phyloP scores from a whole-genome alignment of 179 eudicot species.

The Sideroxylon spinosum region DNA sequence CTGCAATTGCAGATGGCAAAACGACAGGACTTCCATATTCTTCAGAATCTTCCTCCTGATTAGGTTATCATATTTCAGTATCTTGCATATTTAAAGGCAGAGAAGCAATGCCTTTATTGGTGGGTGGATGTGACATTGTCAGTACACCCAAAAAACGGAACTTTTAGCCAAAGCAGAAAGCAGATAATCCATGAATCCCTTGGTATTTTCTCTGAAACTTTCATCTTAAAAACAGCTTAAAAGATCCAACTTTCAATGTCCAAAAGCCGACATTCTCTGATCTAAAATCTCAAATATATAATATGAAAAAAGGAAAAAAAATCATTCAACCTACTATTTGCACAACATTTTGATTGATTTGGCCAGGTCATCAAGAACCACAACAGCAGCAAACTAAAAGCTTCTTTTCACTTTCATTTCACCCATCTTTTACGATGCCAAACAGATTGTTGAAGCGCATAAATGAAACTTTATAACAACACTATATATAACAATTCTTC shows the following conservation, averaged over 20 bases:
- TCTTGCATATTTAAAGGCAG: neutral
- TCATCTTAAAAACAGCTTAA: neutral
- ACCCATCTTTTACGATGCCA: neutral
- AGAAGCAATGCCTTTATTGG: neutral
- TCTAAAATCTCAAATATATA: neutral
- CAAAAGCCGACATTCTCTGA: neutral
- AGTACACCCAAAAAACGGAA: neutral
- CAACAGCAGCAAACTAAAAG: neutral
- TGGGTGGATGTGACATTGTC: neutral
- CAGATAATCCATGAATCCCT: neutral
- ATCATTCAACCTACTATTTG: neutral
- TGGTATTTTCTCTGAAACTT: neutral
- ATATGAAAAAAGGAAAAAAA: neutral
- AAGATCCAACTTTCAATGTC: no score
- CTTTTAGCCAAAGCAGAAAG: neutral
- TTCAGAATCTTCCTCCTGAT: constrained; percentile 91
- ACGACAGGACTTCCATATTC: constrained; percentile 80
- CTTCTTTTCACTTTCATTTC: neutral
- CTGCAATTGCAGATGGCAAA: constrained; percentile 73
- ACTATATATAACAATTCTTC: neutral
- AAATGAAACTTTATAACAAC: neutral
- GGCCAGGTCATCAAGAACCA: neutral
- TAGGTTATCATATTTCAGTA: constrained; percentile 5
- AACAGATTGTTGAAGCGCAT: neutral
- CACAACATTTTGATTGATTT: constrained; percentile 2